Evolutionary conservation across 257 asterid species (phyloP), one percentile per base, ranked within the genome.

Genomic region (Jacaranda copaia): DNA sequence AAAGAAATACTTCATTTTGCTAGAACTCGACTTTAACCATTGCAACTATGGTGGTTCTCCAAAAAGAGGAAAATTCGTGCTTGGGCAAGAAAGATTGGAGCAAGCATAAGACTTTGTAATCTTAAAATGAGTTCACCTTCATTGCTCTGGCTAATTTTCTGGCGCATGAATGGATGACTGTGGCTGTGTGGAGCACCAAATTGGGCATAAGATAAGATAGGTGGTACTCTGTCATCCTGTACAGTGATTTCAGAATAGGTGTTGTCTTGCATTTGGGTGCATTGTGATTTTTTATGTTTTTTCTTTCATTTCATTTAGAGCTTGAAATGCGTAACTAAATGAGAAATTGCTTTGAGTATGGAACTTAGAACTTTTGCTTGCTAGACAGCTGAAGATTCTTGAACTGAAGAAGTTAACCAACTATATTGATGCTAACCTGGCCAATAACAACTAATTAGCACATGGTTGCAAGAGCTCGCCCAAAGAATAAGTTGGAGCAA

Each of bases 111-210:
- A 20, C 19, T 8, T 63, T 73, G 38, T 73, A 65, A 45, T 73
- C 25, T 63, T 48, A 7, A 79, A 59, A 58, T 35, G 70, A 4
- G 32, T 8, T 48, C 39, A 11, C 48, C 1, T 49, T 61, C 63
- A 49, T 60, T 60, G 8, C 18, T 43, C 18, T 62, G 25, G 59
- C n/a, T 62, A 25, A n/a, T 45, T 61, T 58, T 19, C 43, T 16
- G 61, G 46, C 40, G 40, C 8, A 20, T 5, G 51, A 3, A 5
- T 16, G 64, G 46, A 58, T 16, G 18, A 58, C 35, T 67, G 61
- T 56, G 45, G 43, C 16, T 64, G 45, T 38, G 40, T 65, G 60
- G 32, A 68, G 52, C 55, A 18, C 65, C 56, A 8, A 51, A 68
- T 56, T 25, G 57, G 10, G 46, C 59, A 8, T 43, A 25, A 18